These are phyloP conservation scores for Exophiala phaeomuriformis DNA, from an alignment of 2,329 filamentous ascomycete genomes.

Conservation along the genomic window DNA sequence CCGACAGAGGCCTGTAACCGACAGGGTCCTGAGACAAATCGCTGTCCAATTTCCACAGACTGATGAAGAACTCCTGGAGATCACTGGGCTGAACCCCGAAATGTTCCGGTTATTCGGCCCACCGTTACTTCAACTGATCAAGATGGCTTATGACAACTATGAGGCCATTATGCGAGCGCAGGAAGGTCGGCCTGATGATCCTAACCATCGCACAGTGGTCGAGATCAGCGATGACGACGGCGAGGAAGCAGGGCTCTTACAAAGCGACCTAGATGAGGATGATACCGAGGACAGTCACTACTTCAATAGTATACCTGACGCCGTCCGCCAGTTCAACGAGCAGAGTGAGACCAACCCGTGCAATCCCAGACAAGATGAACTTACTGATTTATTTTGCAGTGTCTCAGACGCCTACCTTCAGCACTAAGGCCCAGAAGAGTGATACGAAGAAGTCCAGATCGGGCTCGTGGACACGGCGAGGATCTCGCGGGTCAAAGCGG, in stretches of 20 bases:
- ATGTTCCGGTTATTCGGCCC: conserved; percentile 41
- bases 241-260: conserved; percentile 28
- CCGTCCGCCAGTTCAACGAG: conserved; percentile 21
- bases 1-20: conserved; percentile 42
- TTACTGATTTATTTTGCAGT: conserved; percentile 18
- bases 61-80: conserved; percentile 35
- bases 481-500: conserved; percentile 6
- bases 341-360: conserved; percentile 16
- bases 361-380: not conserved
- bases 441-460: conserved; percentile 6
- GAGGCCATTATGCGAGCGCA: conserved; percentile 36
- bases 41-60: conserved; percentile 41
- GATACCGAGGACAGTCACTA: conserved; percentile 25
- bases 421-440: conserved; percentile 2
- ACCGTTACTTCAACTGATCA: conserved; percentile 38
- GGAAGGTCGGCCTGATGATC: conserved; percentile 41
- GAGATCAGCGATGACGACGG: conserved; percentile 39
- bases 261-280: conserved; percentile 24
- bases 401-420: conserved; percentile 18
- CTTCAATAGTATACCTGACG: conserved; percentile 21
- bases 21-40: conserved; percentile 43
- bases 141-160: conserved; percentile 36
- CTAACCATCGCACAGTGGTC: conserved; percentile 44
- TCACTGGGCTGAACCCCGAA: conserved; percentile 39
- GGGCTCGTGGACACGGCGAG: conserved; percentile 6